Evolutionary conservation across 805 yeast species (phyloP), one percentile per base, ranked within the genome.

Genomic region (Candida nanaspora): DNA sequence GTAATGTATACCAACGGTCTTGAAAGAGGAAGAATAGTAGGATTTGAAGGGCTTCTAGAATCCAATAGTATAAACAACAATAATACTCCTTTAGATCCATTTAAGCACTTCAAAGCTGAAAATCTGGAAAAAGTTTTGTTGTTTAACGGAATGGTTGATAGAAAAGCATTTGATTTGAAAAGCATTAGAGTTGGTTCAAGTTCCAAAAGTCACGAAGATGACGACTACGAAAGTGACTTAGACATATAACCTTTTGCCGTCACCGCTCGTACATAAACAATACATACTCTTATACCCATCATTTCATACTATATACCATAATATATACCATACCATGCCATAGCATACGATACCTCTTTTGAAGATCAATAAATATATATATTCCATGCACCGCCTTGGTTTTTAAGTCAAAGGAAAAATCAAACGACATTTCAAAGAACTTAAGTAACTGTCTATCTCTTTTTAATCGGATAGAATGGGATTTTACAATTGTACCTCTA

Each of bases 11-110:
- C 62, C 11, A 63, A 72, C 29, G 89, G 89, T 1, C 59, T 68
- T 34, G 91, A 84, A 49, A 54, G 65, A 4, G 68, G 71, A 13
- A 62, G 86, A 45, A 52, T 85, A 5, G 70, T 85, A 5, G 96
- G 96, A 6, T 81, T 86, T 51, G 80, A 79, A 39, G 70, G 73
- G 26, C 61, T 86, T 34, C 78, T 23, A 51, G 22, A 31, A 8
- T 11, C 13, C 11, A 18, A 16, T 4, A 13, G n/a, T 9, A 27
- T 8, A 10, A 27, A 8, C 55, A 39, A 8, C 28, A 16, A 16
- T 18, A 22, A 5, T 6, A n/a, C 9, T 10, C 21, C 13, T 6
- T 19, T 31, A 10, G 62, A 70, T 38, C 62, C 51, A 3, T 32
- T 68, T 3, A 67, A 69, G 38, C 70, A 66, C 32, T 78, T 81